Evolutionary conservation across 106 monocot species (phyloP).

Genomic region (Vanilla planifolia): DNA sequence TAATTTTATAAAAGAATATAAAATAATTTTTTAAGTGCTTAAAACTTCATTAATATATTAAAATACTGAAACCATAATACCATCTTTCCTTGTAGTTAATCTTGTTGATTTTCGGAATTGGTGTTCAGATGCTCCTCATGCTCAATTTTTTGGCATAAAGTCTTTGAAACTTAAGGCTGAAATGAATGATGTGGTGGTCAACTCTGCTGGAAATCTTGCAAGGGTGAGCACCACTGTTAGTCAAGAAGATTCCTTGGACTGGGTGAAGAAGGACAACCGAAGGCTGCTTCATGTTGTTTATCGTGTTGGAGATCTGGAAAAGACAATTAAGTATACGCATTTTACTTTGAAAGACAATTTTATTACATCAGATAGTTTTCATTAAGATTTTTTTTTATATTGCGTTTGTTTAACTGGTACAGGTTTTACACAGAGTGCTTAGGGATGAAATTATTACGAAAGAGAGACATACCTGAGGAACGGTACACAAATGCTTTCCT

Average conservation of each 20-base stretch:
- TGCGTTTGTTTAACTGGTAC: slow-evolving; percentile 3
- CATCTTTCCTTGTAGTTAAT: neutral
- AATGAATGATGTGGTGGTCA: slow-evolving; percentile 6
- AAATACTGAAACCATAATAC: neutral
- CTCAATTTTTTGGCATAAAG: slow-evolving; percentile 22
- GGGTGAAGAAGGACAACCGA: slow-evolving; percentile 63
- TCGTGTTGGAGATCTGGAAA: slow-evolving; percentile 74
- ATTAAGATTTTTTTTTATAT: slow-evolving; percentile 6
- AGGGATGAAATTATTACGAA: slow-evolving; percentile 83
- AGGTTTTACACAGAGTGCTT: slow-evolving; percentile 90
- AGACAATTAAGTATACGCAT: slow-evolving; percentile 66
- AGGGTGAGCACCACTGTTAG: slow-evolving; percentile 21
- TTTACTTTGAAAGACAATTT: neutral
- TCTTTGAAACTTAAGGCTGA: slow-evolving; percentile 8
- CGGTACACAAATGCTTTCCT: slow-evolving; percentile 87
- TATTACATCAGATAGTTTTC: neutral
- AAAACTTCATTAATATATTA: too few relatives aligned
- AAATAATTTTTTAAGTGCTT: neutral
- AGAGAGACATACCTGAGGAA: slow-evolving; percentile 90
- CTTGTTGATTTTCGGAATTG: slow-evolving; percentile 3
- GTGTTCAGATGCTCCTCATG: slow-evolving; percentile 26
- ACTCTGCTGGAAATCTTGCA: slow-evolving; percentile 29
- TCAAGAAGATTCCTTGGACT: slow-evolving; percentile 40
- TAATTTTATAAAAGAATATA: neutral
- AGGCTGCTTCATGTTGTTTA: slow-evolving; percentile 91